Conservation (phyloP, 805 yeast species). For the Metschnikowia santaceciliae region DNA sequence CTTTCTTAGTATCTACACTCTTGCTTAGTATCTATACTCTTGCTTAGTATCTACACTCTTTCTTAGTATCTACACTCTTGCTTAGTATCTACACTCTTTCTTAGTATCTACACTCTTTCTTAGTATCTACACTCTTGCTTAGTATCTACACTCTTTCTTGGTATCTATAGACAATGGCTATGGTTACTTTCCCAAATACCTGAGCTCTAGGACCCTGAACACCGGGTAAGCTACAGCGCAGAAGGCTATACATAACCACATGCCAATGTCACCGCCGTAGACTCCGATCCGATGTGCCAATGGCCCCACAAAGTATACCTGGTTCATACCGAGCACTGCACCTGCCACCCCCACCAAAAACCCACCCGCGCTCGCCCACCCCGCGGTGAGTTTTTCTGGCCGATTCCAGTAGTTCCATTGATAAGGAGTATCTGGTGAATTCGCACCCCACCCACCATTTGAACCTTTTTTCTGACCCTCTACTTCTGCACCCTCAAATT, state of each 20-base stretch:
- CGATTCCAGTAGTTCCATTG: slow-evolving; percentile 32
- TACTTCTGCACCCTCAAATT: too few species aligned
- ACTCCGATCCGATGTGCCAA: slow-evolving; percentile 15
- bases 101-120: too few species aligned
- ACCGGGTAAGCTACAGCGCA: slow-evolving; percentile 16
- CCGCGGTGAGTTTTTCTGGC: slow-evolving; percentile 21
- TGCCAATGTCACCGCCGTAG: slow-evolving; percentile 20
- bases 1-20: too few species aligned
- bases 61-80: too few species aligned
- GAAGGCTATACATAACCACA: slow-evolving; percentile 21
- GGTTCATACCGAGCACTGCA: slow-evolving; percentile 23
- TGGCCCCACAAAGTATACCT: slow-evolving; percentile 19
- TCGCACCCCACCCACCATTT: too few species aligned
- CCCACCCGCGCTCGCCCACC: slow-evolving; percentile 15
- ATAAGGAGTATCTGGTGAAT: slow-evolving; percentile 11
- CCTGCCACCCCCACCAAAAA: slow-evolving; percentile 19
- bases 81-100: too few species aligned
- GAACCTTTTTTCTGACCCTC: too few species aligned
- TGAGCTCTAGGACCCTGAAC: slow-evolving; percentile 15
- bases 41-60: too few species aligned
- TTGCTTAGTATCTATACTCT: too few species aligned
- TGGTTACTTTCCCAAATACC: slow-evolving; percentile 11
- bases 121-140: too few species aligned
- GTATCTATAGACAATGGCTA: too few species aligned
- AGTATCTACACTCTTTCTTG: too few species aligned